A percentile compares a stretch with the other conserved stretches of the same genome.
Conservation (phyloP, 352 stramenopile species). For the Pythium dissimile region DNA sequence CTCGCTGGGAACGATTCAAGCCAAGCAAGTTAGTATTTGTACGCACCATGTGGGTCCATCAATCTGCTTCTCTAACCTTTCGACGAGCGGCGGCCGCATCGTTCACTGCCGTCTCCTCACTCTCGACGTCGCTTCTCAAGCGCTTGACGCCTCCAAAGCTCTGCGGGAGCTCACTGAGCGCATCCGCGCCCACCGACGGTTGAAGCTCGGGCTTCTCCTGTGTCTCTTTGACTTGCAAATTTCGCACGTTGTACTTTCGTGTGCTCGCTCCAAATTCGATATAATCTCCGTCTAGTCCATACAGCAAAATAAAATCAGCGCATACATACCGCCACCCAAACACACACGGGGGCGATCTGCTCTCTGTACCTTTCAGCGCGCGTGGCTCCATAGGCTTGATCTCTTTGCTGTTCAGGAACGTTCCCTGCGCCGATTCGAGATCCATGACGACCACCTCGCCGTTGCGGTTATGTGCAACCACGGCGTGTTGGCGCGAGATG, state of each 20-base stretch:
- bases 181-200: conserved; percentile 15
- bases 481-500: conserved; percentile 78
- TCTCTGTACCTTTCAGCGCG: conserved; percentile 33
- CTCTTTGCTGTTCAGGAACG: conserved; percentile 72
- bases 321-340: background rate
- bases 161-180: conserved; percentile 36
- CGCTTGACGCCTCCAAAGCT: conserved; percentile 41
- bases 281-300: conserved; percentile 49
- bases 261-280: conserved; percentile 65
- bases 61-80: conserved; percentile 27
- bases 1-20: conserved; percentile 28
- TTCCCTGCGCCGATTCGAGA: conserved; percentile 80
- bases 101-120: background rate
- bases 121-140: background rate
- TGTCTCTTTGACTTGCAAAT: conserved; percentile 7
- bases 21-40: background rate
- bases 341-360: background rate
- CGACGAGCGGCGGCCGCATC: conserved; percentile 24
- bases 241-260: conserved; percentile 50
- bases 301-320: too few relatives aligned
- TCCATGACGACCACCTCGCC: conserved; percentile 61
- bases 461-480: conserved; percentile 62
- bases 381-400: conserved; percentile 46
- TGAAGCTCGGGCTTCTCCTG: background rate
- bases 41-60: too few relatives aligned